phyloP scores from a whole-genome alignment of 495 filamentous ascomycete genomes.

The Penicillium macrosclerotiorum region DNA sequence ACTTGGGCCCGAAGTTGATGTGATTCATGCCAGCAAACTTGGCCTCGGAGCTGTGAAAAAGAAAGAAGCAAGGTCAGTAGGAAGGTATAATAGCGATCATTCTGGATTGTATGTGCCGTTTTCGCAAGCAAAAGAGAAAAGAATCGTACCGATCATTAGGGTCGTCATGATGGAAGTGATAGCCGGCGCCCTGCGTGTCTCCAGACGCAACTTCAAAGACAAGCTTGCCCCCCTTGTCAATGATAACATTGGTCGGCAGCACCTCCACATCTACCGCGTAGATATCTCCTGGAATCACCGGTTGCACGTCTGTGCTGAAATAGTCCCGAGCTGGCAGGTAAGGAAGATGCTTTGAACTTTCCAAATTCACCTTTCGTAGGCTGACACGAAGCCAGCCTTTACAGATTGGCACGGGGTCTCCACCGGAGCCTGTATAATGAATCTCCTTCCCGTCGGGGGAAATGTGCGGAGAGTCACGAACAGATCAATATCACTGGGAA shows the following conservation, averaged over 20 bases:
- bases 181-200: no score
- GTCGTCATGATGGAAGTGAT: no score
- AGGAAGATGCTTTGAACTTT: slow-evolving; percentile 39
- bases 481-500: slow-evolving; percentile 54
- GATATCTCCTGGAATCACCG: slow-evolving; percentile 45
- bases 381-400: slow-evolving; percentile 42
- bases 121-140: no score
- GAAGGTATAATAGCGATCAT: no score
- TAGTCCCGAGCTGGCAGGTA: slow-evolving; percentile 56
- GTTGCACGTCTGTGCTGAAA: slow-evolving; percentile 37
- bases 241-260: slow-evolving; percentile 62
- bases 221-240: slow-evolving; percentile 46
- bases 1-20: no score
- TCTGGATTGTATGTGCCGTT: no score
- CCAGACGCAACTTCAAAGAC: slow-evolving; percentile 52
- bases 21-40: no score
- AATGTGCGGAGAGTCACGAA: slow-evolving; percentile 59
- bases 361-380: slow-evolving; percentile 41
- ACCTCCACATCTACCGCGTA: slow-evolving; percentile 59
- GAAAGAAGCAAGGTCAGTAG: no score
- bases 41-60: no score
- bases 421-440: slow-evolving; percentile 55
- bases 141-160: no score
- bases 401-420: slow-evolving; percentile 32
- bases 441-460: slow-evolving; percentile 49